phyloP scores from a whole-genome alignment of 2,329 filamentous ascomycete genomes.

The Cytospora mali region DNA sequence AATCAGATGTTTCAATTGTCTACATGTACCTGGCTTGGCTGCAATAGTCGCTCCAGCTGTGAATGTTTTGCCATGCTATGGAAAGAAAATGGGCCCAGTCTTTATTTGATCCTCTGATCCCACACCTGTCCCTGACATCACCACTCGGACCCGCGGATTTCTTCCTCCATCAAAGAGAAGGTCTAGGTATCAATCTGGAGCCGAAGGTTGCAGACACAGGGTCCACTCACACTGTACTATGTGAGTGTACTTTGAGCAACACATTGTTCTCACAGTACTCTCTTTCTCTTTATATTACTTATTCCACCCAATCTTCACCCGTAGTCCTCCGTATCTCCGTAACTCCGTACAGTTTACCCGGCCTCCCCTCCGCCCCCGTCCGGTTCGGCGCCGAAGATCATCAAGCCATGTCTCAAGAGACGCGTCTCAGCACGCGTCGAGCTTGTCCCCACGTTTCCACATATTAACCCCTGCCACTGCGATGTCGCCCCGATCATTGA shows the following conservation, averaged over 20 bases:
- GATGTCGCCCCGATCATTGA: slow-evolving; percentile 6
- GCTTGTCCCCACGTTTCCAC: neutral
- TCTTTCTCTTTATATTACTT: neutral
- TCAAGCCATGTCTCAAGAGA: slow-evolving; percentile 18
- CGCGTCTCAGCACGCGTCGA: slow-evolving; percentile 16
- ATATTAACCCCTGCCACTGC: slow-evolving; percentile 7
- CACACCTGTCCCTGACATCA: slow-evolving; percentile 18
- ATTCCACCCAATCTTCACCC: neutral
- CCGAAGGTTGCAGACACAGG: neutral
- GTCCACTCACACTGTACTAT: neutral
- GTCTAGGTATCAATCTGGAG: neutral
- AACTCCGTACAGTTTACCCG: neutral
- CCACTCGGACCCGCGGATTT: slow-evolving; percentile 6
- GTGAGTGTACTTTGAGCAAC: neutral
- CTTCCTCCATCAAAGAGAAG: slow-evolving; percentile 15
- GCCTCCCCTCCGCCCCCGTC: neutral
- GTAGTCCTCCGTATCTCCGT: neutral
- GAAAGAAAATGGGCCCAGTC: slow-evolving; percentile 9
- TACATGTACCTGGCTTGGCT: slow-evolving; percentile 10
- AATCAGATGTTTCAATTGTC: slow-evolving; percentile 12
- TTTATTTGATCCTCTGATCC: slow-evolving; percentile 22
- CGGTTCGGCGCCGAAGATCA: slow-evolving; percentile 13
- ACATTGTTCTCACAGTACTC: neutral
- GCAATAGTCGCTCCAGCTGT: slow-evolving; percentile 1
- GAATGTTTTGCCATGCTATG: neutral